Base-by-base conservation (phyloP, 345 rosid species). In the Eucalyptus cloeziana region DNA sequence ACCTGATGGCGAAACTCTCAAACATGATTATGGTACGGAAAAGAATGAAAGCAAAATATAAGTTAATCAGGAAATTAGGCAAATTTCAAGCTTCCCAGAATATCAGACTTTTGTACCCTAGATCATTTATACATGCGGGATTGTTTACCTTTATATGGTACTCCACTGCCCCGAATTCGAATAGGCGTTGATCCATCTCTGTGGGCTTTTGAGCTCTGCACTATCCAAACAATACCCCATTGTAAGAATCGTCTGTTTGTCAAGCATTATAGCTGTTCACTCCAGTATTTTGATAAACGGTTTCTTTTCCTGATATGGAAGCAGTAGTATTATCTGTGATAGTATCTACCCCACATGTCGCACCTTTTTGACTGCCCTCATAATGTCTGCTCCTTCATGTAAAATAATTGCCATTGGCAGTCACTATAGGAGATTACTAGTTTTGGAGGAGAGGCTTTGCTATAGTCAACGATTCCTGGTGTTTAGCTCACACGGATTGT, bases 151-250 rank as follows among this genome's bases (percentile, higher is more conserved):
- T 93, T 89, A 97, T 85, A 87, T 95, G 96, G 94, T 97, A 97
- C 89, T 94, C 96, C 58, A 95, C 95, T 21, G 96, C 95, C 85
- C 98, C 98, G 86, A 97, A 95, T 89, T 95, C 97, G 47, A 92
- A 93, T 91, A 95, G 88, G 92, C 89, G 98, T 91, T 94, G 96
- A 92, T 97, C 99, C 58, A 94, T 91, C 93, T 94, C 97, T 49
- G 89, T 49, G 21, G 95, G 95, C 87, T 94, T 95, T 88, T 90
- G 91, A 89, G 93, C 96, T 56, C 99, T 97, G 91, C 79, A 71
- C 71, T 19, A 80, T 81, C 67, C 30, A 49, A 88, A 13, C 52
- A 21, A 22, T 21, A 40, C 45, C 8, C 31, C 31, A 50, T 40
- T 10, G 7, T n/a, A 27, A 67, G 21, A 71, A 47, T 51, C 83